Percentiles rank a stretch among this genome's conserved stretches.
Evolutionary conservation across 2,329 filamentous ascomycete species (phyloP).

Genomic region (Cordyceps farinosa): DNA sequence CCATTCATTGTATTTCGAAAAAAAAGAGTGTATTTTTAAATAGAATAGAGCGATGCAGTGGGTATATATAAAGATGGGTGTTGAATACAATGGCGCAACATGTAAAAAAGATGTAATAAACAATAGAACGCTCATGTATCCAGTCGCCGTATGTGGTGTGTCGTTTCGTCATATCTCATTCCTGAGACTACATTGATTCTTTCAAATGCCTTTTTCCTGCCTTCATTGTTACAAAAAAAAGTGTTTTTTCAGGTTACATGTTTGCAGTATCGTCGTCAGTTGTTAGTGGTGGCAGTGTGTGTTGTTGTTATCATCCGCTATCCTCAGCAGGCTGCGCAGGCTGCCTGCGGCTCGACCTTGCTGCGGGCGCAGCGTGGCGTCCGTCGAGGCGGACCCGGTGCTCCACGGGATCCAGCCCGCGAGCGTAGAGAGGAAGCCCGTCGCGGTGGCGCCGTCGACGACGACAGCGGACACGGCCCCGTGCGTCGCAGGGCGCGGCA

Average conservation of each 20-base stretch:
- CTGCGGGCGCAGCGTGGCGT: conserved; percentile 25
- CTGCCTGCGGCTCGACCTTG: conserved; percentile 54
- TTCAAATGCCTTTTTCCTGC: background rate
- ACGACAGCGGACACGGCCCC: background rate
- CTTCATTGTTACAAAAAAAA: background rate
- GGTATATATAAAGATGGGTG: too few relatives aligned
- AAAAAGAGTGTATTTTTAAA: too few relatives aligned
- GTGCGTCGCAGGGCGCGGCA: conserved; percentile 17
- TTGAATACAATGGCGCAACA: too few relatives aligned
- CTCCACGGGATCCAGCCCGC: conserved; percentile 19
- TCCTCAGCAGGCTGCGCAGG: conserved; percentile 49
- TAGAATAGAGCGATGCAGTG: too few relatives aligned
- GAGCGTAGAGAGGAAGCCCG: conserved; percentile 17
- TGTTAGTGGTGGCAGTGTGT: too few relatives aligned
- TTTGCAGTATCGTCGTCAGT: too few relatives aligned
- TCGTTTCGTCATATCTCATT: background rate
- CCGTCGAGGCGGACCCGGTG: conserved; percentile 20
- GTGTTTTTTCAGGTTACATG: too few relatives aligned
- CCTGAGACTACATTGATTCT: too few relatives aligned
- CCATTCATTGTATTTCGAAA: too few relatives aligned
- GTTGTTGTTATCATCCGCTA: background rate
- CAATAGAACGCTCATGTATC: too few relatives aligned
- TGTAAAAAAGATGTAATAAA: too few relatives aligned
- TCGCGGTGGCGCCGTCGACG: conserved; percentile 14
- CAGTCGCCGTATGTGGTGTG: background rate